These are phyloP conservation scores for Vicia faba DNA, from an alignment of 306 rosid genomes.

Conservation along the genomic window DNA sequence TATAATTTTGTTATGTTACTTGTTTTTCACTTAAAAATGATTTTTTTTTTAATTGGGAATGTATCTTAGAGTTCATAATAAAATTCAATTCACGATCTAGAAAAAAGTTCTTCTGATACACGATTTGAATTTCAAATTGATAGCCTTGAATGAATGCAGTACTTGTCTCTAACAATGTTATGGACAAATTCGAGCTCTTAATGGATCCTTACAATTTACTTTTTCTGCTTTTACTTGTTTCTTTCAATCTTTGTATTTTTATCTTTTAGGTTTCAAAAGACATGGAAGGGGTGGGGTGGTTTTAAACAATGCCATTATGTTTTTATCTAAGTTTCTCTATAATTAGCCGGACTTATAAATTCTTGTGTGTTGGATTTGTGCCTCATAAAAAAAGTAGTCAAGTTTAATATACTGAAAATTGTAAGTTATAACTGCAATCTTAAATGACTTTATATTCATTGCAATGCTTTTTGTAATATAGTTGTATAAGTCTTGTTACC, in stretches of 20 bases:
- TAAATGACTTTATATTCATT: too few relatives aligned
- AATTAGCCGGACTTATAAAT: not conserved
- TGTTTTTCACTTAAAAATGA: not conserved
- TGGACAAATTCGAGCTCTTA: not conserved
- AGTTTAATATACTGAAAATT: not conserved
- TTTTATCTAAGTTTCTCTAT: not conserved
- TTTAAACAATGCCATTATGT: not conserved
- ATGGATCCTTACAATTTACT: not conserved
- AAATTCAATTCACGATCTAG: not conserved
- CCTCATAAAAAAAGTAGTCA: not conserved
- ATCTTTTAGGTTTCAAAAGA: not conserved
- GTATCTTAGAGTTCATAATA: not conserved
- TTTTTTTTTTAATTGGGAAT: not conserved
- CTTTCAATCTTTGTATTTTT: not conserved
- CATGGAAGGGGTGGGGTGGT: not conserved
- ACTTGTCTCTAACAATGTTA: constrained; percentile 31
- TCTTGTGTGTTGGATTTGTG: not conserved
- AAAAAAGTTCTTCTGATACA: not conserved
- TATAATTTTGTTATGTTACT: not conserved
- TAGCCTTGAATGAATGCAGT: not conserved
- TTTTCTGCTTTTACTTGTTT: not conserved
- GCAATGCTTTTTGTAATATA: not conserved
- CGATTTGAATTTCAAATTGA: not conserved
- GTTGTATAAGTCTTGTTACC: not conserved
- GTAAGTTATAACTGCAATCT: too few relatives aligned